Evolutionary conservation across 1,284 basidiomycete genomes (phyloP).

Genomic region (Ustilago hordei): DNA sequence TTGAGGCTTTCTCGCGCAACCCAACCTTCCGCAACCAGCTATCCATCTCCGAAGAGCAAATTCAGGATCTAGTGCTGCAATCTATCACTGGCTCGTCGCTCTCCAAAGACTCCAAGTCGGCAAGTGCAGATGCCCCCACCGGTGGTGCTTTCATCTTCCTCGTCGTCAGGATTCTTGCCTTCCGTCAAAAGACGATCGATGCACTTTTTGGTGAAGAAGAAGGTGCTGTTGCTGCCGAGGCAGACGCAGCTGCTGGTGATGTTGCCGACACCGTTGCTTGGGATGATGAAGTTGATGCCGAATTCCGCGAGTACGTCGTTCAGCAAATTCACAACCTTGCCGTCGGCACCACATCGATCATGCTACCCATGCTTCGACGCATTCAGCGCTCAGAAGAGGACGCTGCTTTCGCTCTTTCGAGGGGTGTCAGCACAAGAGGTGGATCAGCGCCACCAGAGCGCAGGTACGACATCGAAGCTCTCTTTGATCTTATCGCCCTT

Average conservation of each 20-base stretch:
- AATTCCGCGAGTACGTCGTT: constrained; percentile 66
- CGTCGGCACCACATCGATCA: constrained; percentile 51
- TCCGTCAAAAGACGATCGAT: constrained; percentile 66
- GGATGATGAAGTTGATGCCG: constrained; percentile 70
- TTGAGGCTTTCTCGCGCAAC: constrained; percentile 57
- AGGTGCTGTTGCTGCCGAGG: constrained; percentile 53
- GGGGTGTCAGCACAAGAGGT: constrained; percentile 26
- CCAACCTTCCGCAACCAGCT: constrained; percentile 58
- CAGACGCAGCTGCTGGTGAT: constrained; percentile 53
- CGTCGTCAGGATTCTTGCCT: constrained; percentile 68
- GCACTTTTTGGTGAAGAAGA: constrained; percentile 74
- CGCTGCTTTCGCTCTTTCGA: constrained; percentile 60
- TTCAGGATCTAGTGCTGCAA: constrained; percentile 53
- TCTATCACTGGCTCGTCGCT: constrained; percentile 52
- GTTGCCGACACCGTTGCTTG: constrained; percentile 47
- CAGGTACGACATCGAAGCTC: constrained; percentile 68
- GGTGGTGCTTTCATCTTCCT: constrained; percentile 86
- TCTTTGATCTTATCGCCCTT: constrained; percentile 65
- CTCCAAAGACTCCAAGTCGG: constrained; percentile 73
- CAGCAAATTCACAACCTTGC: constrained; percentile 63
- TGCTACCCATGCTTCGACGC: constrained; percentile 64
- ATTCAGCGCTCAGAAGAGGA: constrained; percentile 68
- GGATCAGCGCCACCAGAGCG: constrained; percentile 60
- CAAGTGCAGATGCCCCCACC: constrained; percentile 81
- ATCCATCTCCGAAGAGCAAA: constrained; percentile 53